Conservation (phyloP, 2,329 filamentous ascomycete genomes). For the Eurotiales sp. region DNA sequence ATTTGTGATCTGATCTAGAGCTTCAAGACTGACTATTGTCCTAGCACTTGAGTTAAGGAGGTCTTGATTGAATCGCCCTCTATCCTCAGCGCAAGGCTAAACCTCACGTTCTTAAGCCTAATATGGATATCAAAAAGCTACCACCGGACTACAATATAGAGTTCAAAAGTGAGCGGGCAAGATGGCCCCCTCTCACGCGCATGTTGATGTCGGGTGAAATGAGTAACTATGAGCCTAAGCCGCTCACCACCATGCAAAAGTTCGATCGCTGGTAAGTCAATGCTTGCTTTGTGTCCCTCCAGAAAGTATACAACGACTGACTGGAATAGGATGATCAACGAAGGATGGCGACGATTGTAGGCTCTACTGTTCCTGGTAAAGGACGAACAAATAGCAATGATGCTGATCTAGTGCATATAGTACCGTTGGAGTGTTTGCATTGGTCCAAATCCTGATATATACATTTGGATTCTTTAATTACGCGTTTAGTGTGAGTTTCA, state of each 20-base stretch:
- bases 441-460: constrained; percentile 73
- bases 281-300: neutral
- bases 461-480: constrained; percentile 78
- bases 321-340: constrained; percentile 69
- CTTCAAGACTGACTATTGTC: too few relatives aligned
- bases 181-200: constrained; percentile 77
- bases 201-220: constrained; percentile 82
- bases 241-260: constrained; percentile 65
- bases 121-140: constrained; percentile 23
- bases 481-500: constrained; percentile 56
- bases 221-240: constrained; percentile 67
- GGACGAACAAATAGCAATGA: constrained; percentile 18
- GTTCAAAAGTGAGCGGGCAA: constrained; percentile 57
- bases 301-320: constrained; percentile 4
- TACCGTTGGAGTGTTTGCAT: constrained; percentile 71
- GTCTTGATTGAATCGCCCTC: too few relatives aligned
- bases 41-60: neutral
- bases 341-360: constrained; percentile 75
- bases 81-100: too few relatives aligned
- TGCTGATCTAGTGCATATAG: constrained; percentile 39
- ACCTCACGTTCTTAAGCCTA: too few relatives aligned
- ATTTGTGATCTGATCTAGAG: too few relatives aligned
- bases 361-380: constrained; percentile 35
- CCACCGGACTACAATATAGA: constrained; percentile 16
- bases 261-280: constrained; percentile 63